Evolutionary conservation across 2,329 filamentous ascomycete species (phyloP), one percentile per base, ranked within the genome.

Genomic region (Apiospora saccharicola): DNA sequence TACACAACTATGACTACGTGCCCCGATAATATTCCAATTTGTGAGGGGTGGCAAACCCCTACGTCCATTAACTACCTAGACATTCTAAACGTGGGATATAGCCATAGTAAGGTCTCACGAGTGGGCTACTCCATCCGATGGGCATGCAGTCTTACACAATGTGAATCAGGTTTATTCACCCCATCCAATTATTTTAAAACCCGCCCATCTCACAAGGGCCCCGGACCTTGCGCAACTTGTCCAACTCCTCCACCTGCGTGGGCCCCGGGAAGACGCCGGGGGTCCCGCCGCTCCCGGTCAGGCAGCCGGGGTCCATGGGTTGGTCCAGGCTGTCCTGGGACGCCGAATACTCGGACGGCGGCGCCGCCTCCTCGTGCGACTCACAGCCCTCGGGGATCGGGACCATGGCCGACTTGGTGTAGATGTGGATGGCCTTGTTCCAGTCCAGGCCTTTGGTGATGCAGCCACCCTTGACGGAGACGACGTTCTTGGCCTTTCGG

Each of bases 401-500:
- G 24, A 93, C 86, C 85, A 93, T 90, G 75, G 91, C 91, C 57
- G 86, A 87, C 76, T 89, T 90, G 26, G 90, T 91, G 88, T 90
- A 93, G 76, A 93, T 90, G 82, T 94, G 91, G 75, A 89, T 88
- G 41, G 90, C 90, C 3, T 80, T 82, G 16, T 80, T 83, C 89
- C 90, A 90, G 80, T 91, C 87, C 26, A 93, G 82, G 1, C 88
- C 90, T 7, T 90, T 37, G 16, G 67, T 86, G 67, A 94, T 84
- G 77, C 91, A 92, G 53, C 91, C 91, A 14, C 89, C 91, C 78
- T 93, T 93, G 67, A 94, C 86, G 22, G 89, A 89, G 53, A 92
- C 87, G 68, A 90, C 86, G 73, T 88, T 87, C 75, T 91, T 89
- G 14, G 85, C 83, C 88, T 88, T 72, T 3, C 7, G 53, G 16